Base-by-base conservation (phyloP, 2,329 filamentous ascomycete genomes). In the Dactylellina parvicollis region DNA sequence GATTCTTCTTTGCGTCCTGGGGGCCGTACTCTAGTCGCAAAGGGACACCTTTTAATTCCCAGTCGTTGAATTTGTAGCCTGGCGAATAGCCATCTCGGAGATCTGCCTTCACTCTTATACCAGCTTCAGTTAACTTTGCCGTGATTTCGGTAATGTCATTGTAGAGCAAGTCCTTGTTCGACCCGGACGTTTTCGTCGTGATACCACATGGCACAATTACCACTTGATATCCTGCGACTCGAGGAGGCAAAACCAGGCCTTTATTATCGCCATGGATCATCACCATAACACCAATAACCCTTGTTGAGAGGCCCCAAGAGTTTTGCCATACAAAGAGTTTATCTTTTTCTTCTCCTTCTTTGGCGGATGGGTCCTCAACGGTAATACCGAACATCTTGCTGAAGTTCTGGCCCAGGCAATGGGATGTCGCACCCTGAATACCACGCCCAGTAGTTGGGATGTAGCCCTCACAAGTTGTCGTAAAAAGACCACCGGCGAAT, bases 371-470 rank as follows among this genome's bases (percentile, higher is more conserved):
- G 79, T 99, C 93, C 81, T 99, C 94, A 28, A 99, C 92, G 0
- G 90, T 96, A 81, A 99, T 98, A 81, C 95, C 90, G 81, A 98
- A 99, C 93, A 99, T 99, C 83, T 96, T 97, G 81, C 90, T 93
- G 83, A 99, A 99, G 83, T 99, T 97, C 83, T 99, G 95, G 59
- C 95, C 95, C 7, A 99, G 86, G 75, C 89, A 92, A 84, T 99
- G 95, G 57, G 92, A 96, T 40, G 95, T 99, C 59, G 89, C 95
- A 76, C 93, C 95, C 83, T 99, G 95, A 74, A 99, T 98, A 81
- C 95, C 95, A 80, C 95, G 90, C 22, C 95, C 95, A 76, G 96
- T 98, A 75, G 92, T 89, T 34, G 95, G 93, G 77, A 99, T 97
- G 81, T 96, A 99, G 32, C 92, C 95, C 83, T 99, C 95, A 50